These are phyloP conservation scores for Arthrobotrys musiformis DNA, from an alignment of 2,329 filamentous ascomycete genomes.

Conservation along the genomic window DNA sequence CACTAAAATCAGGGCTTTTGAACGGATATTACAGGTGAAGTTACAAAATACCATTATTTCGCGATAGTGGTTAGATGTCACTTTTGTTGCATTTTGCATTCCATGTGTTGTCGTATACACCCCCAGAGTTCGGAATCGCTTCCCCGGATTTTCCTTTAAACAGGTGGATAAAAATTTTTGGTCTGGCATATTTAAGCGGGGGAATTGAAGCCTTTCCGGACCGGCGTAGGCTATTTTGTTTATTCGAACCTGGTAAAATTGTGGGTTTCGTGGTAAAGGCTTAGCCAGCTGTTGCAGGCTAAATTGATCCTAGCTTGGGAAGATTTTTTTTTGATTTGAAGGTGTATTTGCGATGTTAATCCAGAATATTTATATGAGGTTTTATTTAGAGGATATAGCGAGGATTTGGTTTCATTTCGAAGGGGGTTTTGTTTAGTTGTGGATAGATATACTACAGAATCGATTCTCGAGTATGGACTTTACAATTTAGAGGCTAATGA, in stretches of 20 bases:
- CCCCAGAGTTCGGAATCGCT: constrained; percentile 16
- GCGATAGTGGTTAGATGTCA: background rate
- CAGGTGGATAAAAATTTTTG: background rate
- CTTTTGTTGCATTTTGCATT: constrained; percentile 21
- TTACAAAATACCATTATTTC: too few species aligned
- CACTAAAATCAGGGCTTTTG: too few species aligned
- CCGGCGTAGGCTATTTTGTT: constrained; percentile 36
- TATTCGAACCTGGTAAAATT: constrained; percentile 6
- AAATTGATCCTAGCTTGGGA: background rate
- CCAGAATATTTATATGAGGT: too few species aligned
- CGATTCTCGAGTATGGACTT: too few species aligned
- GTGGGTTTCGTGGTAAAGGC: background rate
- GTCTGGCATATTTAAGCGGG: constrained; percentile 7
- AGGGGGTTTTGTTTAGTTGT: too few species aligned
- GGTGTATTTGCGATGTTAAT: too few species aligned
- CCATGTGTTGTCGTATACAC: constrained; percentile 3
- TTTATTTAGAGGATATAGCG: too few species aligned
- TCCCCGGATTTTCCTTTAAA: constrained; percentile 16
- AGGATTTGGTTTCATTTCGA: too few species aligned
- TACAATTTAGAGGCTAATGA: too few species aligned
- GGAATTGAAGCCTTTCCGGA: constrained; percentile 28
- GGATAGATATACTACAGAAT: too few species aligned
- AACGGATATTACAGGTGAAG: too few species aligned
- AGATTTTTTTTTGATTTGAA: background rate
- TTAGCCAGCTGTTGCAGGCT: constrained; percentile 1